Evolutionary conservation across 1,284 basidiomycete genomes (phyloP).

Genomic region (Xanthoconium separans): DNA sequence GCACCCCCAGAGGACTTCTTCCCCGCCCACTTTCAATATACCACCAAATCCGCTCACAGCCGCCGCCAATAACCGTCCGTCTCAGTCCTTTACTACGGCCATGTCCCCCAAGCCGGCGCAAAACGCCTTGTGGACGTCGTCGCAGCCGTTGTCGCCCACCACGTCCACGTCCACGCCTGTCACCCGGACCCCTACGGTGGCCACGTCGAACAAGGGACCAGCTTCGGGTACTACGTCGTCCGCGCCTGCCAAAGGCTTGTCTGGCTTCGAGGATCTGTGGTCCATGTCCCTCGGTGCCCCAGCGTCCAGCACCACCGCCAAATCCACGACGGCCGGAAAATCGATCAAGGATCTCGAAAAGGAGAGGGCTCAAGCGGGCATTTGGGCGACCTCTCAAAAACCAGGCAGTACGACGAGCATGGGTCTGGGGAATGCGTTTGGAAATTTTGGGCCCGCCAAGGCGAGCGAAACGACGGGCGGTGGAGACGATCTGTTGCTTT

Average conservation of each 20-base stretch:
- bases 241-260: constrained; percentile 35
- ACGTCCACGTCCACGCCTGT: constrained; percentile 7
- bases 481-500: constrained; percentile 56
- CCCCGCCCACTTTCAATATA: constrained; percentile 12
- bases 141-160: constrained; percentile 27
- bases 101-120: constrained; percentile 24
- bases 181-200: constrained; percentile 6
- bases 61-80: constrained; percentile 15
- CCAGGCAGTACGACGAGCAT: constrained; percentile 22
- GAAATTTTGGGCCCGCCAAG: constrained; percentile 39
- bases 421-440: constrained; percentile 43
- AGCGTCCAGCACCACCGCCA: constrained; percentile 26
- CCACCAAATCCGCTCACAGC: constrained; percentile 18
- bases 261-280: constrained; percentile 89
- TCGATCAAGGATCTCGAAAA: constrained; percentile 86
- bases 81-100: constrained; percentile 16
- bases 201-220: constrained; percentile 14
- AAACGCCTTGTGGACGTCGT: constrained; percentile 23
- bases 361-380: constrained; percentile 75
- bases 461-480: constrained; percentile 25
- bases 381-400: constrained; percentile 64
- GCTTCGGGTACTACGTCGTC: constrained; percentile 26
- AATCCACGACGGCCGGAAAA: constrained; percentile 47
- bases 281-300: constrained; percentile 71
- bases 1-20: constrained; percentile 12